Evolutionary conservation across 805 yeast species (phyloP).

Genomic region (Sugiyamaella floridensis): DNA sequence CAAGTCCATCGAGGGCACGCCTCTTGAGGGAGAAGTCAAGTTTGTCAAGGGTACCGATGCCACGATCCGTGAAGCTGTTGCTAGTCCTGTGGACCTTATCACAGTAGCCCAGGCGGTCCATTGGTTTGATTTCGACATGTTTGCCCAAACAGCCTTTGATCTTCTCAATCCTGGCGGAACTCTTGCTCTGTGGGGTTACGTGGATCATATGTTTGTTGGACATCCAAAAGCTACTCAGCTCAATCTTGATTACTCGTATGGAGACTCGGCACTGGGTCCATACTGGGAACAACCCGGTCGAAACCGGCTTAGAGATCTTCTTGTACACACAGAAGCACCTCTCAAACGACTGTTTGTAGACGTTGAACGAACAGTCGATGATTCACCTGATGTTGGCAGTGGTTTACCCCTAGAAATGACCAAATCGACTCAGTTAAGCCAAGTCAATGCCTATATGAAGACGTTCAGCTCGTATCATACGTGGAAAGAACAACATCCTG

Average conservation of each 20-base stretch:
- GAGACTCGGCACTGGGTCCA: slow-evolving; percentile 39
- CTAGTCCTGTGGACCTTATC: slow-evolving; percentile 48
- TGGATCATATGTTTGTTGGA: slow-evolving; percentile 56
- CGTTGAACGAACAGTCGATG: slow-evolving; percentile 28
- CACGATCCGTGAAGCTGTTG: slow-evolving; percentile 17
- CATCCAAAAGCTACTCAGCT: slow-evolving; percentile 50
- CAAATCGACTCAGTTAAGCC: slow-evolving; percentile 33
- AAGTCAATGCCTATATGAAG: slow-evolving; percentile 46
- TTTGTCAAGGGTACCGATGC: slow-evolving; percentile 17
- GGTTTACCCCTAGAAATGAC: slow-evolving; percentile 21
- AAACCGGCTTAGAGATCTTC: slow-evolving; percentile 39
- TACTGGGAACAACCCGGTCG: slow-evolving; percentile 90
- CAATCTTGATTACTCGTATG: slow-evolving; percentile 46
- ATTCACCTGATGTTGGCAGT: slow-evolving; percentile 19
- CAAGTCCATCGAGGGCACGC: slow-evolving; percentile 9
- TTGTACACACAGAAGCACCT: slow-evolving; percentile 41
- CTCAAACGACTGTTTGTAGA: slow-evolving; percentile 35
- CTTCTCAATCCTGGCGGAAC: slow-evolving; percentile 58
- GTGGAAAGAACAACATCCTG: slow-evolving; percentile 42
- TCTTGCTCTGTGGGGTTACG: slow-evolving; percentile 72
- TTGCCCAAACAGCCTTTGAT: slow-evolving; percentile 44
- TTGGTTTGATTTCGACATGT: slow-evolving; percentile 61
- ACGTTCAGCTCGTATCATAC: slow-evolving; percentile 70
- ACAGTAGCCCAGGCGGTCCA: slow-evolving; percentile 85
- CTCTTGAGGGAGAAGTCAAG: not conserved